phyloP scores from a whole-genome alignment of 1,284 basidiomycete genomes.

The Malassezia arunalokei region DNA sequence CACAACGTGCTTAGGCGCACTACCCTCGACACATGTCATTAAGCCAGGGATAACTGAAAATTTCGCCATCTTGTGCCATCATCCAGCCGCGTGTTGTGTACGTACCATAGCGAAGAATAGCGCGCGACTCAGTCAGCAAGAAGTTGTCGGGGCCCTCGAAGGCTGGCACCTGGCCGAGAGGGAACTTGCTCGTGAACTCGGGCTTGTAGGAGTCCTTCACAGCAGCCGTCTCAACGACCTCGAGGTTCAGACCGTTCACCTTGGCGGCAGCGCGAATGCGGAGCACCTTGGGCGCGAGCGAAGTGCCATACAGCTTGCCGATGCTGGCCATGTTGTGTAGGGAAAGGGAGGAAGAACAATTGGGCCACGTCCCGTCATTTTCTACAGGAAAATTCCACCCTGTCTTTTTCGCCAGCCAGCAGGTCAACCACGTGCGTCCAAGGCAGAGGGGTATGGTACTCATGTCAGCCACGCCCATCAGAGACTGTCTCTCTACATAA shows the following conservation, averaged over 20 bases:
- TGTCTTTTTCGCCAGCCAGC: not conserved
- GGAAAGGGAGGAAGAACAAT: not conserved
- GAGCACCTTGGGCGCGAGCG: conserved; percentile 22
- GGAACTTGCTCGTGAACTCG: conserved; percentile 38
- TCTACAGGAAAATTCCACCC: not conserved
- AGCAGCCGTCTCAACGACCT: conserved; percentile 26
- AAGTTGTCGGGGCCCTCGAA: conserved; percentile 68
- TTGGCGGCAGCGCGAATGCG: conserved; percentile 32
- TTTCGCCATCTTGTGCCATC: conserved; percentile 48
- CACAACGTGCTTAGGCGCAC: conserved; percentile 16
- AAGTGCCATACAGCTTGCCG: conserved; percentile 38
- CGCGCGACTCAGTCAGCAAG: conserved; percentile 62
- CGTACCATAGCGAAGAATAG: conserved; percentile 82
- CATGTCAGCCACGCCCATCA: too few species aligned
- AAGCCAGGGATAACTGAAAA: conserved; percentile 45
- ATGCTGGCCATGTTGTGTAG: conserved; percentile 34
- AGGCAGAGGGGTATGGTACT: too few species aligned
- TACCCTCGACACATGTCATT: conserved; percentile 52
- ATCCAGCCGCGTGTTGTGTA: conserved; percentile 52
- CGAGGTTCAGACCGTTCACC: conserved; percentile 38
- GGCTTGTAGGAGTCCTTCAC: conserved; percentile 34
- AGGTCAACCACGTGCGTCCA: too few species aligned
- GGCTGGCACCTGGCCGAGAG: conserved; percentile 55
- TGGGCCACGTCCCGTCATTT: not conserved
- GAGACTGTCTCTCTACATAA: too few species aligned